Base-by-base conservation (phyloP, 1,284 basidiomycete species). In the Tausonia pullulans region DNA sequence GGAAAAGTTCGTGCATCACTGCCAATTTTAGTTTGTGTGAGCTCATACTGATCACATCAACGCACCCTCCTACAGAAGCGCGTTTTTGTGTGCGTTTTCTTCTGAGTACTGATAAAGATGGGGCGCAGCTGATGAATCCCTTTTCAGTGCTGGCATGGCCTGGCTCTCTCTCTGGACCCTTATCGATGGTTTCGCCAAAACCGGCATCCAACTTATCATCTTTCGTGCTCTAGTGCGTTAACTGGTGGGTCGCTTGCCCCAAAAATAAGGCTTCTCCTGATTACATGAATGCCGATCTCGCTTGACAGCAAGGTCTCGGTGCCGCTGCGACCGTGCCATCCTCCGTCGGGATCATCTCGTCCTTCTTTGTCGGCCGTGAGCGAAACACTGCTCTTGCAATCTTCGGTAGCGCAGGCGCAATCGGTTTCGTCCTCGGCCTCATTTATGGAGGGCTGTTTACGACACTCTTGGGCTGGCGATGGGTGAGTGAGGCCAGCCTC, bases 151-250 rank as follows among this genome's bases (percentile, higher is more conserved):
- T 43, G 75, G 76, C 39, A 73, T 74, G 64, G 50, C 60, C 5
- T 73, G 72, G 68, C 74, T 74, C 48, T 67, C 69, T 6, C 53
- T 70, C 44, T 72, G 72, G 67, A 72, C 71, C 5, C 67, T 77
- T 43, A 69, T 66, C 4, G 70, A 71, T 11, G 72, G 73, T 1
- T 72, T 76, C 60, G 71, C 73, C 51, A 69, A 70, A 45, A 70
- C 69, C 9, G 70, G 70, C n/a, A 65, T 71, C n/a, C 68, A 68
- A 9, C 67, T 75, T 7, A 71, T 73, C 53, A 70, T 71, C 9
- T 71, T 74, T 53, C 70, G 72, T 43, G 74, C 72, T 2, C 69
- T 69, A 2, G 27, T 27, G 27, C 27, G 27, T 27, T 27, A 27
- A 27, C 27, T 27, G 27, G 27, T 27, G 27, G 27, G 27, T 27